These are phyloP conservation scores for Hygrocybe coccinea DNA, from an alignment of 768 basidiomycete species.

Conservation along the genomic window DNA sequence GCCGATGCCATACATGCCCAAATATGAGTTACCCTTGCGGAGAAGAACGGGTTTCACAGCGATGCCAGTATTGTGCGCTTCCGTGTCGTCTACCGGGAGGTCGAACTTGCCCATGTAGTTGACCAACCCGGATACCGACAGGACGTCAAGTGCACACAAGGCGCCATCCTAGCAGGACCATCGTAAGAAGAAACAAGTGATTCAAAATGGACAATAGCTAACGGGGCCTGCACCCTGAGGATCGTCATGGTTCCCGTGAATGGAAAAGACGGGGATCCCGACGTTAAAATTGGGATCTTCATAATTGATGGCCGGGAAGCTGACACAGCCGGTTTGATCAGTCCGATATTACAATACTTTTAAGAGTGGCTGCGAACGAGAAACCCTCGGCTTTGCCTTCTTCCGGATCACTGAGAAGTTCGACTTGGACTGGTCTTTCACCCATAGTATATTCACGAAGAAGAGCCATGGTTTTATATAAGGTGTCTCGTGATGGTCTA, in stretches of 20 bases:
- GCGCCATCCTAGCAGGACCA: constrained; percentile 73
- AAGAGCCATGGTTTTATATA: constrained; percentile 85
- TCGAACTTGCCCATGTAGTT: constrained; percentile 99
- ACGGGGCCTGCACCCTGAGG: constrained; percentile 94
- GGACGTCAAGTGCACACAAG: constrained; percentile 88
- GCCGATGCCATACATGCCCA: constrained; percentile 94
- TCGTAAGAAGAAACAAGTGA: background rate
- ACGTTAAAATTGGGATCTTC: constrained; percentile 96
- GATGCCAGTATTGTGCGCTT: constrained; percentile 67
- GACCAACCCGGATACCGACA: constrained; percentile 88
- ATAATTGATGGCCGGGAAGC: constrained; percentile 95
- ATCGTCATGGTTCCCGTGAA: constrained; percentile 99
- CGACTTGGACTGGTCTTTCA: constrained; percentile 83
- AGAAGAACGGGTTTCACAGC: constrained; percentile 87
- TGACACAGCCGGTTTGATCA: constrained; percentile 33
- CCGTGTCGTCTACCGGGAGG: constrained; percentile 63
- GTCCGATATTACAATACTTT: background rate
- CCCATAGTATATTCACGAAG: constrained; percentile 87
- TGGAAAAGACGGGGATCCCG: constrained; percentile 95
- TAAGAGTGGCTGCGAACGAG: constrained; percentile 47
- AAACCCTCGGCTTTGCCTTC: constrained; percentile 84
- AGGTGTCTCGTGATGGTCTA: constrained; percentile 82
- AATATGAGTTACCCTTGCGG: constrained; percentile 75
- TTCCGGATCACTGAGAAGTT: constrained; percentile 87
- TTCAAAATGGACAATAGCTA: constrained; percentile 26